These are phyloP conservation scores for Porphyra umbilicalis DNA, from an alignment of 31 red algal genomes.

Conservation along the genomic window DNA sequence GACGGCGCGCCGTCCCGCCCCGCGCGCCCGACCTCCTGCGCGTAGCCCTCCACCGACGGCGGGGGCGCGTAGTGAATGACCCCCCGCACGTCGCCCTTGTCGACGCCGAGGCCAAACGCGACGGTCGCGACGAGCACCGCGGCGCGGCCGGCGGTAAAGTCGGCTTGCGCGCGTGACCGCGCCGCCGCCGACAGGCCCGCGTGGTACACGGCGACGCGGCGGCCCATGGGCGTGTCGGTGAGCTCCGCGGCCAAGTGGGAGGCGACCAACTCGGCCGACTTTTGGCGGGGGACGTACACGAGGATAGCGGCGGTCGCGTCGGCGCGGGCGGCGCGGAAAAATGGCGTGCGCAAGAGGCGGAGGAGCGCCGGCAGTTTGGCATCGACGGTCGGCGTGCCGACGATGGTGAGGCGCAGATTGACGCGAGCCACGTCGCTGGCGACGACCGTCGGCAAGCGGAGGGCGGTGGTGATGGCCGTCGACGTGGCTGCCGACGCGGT, in stretches of 20 bases:
- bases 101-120: constrained; percentile 53
- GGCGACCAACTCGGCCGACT: neutral
- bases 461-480: neutral
- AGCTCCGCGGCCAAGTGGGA: neutral
- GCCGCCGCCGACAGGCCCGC: constrained; percentile 25
- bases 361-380: constrained; percentile 15
- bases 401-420: constrained; percentile 17
- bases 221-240: neutral
- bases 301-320: constrained; percentile 7
- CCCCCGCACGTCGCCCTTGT: constrained; percentile 23
- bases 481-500: constrained; percentile 7
- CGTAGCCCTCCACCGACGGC: constrained; percentile 36
- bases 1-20: constrained; percentile 22
- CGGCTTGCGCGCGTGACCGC: constrained; percentile 13
- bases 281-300: constrained; percentile 13
- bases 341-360: constrained; percentile 18
- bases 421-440: neutral
- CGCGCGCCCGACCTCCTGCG: constrained; percentile 44
- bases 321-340: neutral
- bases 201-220: constrained; percentile 40
- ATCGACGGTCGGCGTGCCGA: constrained; percentile 3
- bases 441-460: constrained; percentile 12
- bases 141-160: constrained; percentile 19
- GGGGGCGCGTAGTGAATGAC: constrained; percentile 41
- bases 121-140: constrained; percentile 50